phyloP scores from a whole-genome alignment of 805 yeast genomes.

The Candida anglica region DNA sequence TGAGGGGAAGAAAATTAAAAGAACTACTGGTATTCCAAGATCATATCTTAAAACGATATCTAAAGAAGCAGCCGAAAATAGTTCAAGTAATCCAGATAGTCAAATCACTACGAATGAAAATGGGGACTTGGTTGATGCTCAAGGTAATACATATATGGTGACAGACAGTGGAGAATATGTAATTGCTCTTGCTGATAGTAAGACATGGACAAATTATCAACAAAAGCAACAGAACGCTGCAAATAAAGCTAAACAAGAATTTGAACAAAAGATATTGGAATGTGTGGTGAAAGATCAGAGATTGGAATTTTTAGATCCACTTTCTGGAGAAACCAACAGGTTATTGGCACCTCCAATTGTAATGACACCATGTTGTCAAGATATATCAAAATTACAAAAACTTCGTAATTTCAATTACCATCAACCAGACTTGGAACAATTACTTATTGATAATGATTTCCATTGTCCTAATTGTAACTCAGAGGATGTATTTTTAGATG shows the following conservation, averaged over 20 bases:
- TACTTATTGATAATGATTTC: slow-evolving; percentile 77
- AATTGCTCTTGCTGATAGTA: slow-evolving; percentile 89
- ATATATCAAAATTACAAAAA: slow-evolving; percentile 51
- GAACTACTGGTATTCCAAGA: slow-evolving; percentile 97
- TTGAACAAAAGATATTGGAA: slow-evolving; percentile 34
- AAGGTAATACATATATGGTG: slow-evolving; percentile 65
- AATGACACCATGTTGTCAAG: slow-evolving; percentile 75
- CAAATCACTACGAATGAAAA: slow-evolving; percentile 34
- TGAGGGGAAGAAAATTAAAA: slow-evolving; percentile 85
- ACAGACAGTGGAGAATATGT: slow-evolving; percentile 96
- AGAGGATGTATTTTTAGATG: slow-evolving; percentile 73
- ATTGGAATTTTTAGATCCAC: slow-evolving; percentile 61
- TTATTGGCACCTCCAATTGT: slow-evolving; percentile 66
- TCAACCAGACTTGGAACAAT: slow-evolving; percentile 34
- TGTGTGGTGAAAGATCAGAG: slow-evolving; percentile 26
- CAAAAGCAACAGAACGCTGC: slow-evolving; percentile 54
- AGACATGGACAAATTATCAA: slow-evolving; percentile 86
- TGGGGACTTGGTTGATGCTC: slow-evolving; percentile 41
- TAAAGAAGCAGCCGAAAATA: slow-evolving; percentile 66
- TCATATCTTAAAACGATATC: slow-evolving; percentile 84
- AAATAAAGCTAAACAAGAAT: slow-evolving; percentile 49
- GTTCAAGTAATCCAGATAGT: slow-evolving; percentile 14
- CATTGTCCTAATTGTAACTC: slow-evolving; percentile 83
- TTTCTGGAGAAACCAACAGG: slow-evolving; percentile 43
- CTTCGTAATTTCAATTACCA: slow-evolving; percentile 40